phyloP scores from a whole-genome alignment of 306 rosid genomes.

The Trifolium fragiferum region DNA sequence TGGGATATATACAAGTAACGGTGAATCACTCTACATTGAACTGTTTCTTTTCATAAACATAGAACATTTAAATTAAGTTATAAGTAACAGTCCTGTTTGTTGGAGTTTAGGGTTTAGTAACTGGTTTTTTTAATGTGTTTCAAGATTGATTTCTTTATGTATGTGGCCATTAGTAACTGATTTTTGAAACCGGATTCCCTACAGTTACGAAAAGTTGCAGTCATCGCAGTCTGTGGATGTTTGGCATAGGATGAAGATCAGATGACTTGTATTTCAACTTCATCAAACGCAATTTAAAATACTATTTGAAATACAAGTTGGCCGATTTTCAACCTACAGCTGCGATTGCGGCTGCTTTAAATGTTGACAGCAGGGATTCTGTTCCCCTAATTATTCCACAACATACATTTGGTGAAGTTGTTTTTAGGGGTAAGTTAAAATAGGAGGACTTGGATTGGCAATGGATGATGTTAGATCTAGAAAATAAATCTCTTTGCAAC shows the following conservation, averaged over 20 bases:
- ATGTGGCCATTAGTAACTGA: conserved; percentile 6
- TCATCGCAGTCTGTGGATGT: neutral
- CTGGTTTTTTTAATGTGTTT: neutral
- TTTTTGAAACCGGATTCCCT: neutral
- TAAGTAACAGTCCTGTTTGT: conserved; percentile 24
- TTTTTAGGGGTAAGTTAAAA: neutral
- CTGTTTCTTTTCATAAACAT: conserved; percentile 27
- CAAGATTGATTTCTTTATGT: conserved; percentile 1
- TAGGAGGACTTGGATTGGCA: neutral
- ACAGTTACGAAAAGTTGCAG: neutral
- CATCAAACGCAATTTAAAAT: neutral
- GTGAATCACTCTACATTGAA: conserved; percentile 1
- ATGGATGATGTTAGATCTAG: neutral
- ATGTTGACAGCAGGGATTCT: neutral
- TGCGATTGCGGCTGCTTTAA: neutral
- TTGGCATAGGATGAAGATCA: neutral
- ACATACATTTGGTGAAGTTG: neutral
- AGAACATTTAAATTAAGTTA: conserved; percentile 18
- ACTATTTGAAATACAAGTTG: neutral
- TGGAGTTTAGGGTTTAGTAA: neutral
- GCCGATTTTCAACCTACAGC: neutral
- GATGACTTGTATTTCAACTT: neutral
- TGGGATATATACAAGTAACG: conserved; percentile 16
- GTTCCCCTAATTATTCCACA: neutral
- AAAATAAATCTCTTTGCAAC: conserved; percentile 13